A percentile compares a stretch with the other conserved stretches of the same genome.
phyloP scores from a whole-genome alignment of 495 filamentous ascomycete genomes.

The Evernia prunastri region DNA sequence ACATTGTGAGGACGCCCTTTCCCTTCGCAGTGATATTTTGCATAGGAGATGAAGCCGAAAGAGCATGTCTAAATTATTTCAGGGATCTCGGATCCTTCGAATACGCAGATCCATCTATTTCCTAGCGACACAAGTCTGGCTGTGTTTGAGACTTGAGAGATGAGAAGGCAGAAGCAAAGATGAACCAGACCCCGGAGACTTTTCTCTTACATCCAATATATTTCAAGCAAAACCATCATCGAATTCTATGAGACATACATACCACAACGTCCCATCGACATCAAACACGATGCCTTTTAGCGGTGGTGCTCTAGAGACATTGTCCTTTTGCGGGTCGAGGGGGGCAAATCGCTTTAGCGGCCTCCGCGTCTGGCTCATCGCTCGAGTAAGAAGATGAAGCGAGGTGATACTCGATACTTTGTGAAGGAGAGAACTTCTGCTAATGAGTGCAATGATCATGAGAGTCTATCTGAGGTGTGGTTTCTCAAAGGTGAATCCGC shows the following conservation, averaged over 20 bases:
- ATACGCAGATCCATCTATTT: too few species aligned
- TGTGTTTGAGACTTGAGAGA: background rate
- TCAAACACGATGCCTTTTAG: conserved; percentile 87
- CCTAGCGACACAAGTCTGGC: too few species aligned
- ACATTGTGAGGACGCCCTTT: too few species aligned
- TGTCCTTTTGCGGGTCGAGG: conserved; percentile 37
- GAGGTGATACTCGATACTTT: background rate
- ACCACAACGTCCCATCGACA: conserved; percentile 92
- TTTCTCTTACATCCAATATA: background rate
- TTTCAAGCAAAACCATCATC: background rate
- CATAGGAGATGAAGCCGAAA: background rate
- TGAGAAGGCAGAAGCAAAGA: background rate
- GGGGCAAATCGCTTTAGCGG: conserved; percentile 46
- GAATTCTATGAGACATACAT: conserved; percentile 34
- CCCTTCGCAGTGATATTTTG: background rate
- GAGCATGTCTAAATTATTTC: too few species aligned
- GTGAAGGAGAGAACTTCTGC: background rate
- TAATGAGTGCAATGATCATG: background rate
- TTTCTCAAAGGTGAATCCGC: too few species aligned
- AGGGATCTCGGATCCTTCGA: too few species aligned
- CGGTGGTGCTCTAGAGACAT: conserved; percentile 40
- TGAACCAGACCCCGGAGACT: too few species aligned
- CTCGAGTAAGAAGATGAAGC: background rate
- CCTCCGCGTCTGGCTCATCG: conserved; percentile 8
- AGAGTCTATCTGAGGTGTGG: background rate